Evolutionary conservation across 140 eudicot genomes (phyloP), one percentile per base, ranked within the genome.

Genomic region (Stevia rebaudiana): DNA sequence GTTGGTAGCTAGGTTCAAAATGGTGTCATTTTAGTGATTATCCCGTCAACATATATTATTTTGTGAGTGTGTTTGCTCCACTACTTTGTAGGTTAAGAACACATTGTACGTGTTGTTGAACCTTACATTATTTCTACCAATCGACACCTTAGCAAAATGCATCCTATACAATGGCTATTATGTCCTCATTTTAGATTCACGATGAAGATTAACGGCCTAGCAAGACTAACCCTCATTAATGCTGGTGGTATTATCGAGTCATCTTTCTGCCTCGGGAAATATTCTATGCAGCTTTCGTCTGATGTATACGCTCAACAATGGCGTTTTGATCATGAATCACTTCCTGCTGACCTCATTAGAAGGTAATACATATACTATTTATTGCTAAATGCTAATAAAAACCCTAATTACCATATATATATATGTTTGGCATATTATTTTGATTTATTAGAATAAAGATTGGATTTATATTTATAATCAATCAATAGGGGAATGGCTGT

Each of bases 171-270:
- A 22, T 17, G 72, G 23, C 41, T 67, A 41, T 18, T 87, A 37
- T 49, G 68, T 23, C 95, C 95, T 43, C 91, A 87, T 71, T 63
- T 81, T 25, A 82, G 88, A 11, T 85, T 80, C 75, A 83, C 87
- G 0, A 78, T 86, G 82, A 74, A 83, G 47, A 77, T 83, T 36
- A 83, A 86, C 35, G 80, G 88, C 25, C 43, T 86, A 18, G 95
- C 90, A 43, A 69, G 95, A 43, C 36, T n/a, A 9, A 51, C 78
- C 43, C 74, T 81, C 67, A 46, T 86, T 31, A 83, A 81, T 31
- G 82, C 87, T 1, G 73, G 51, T 23, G 95, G 90, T 11, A 53
- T 74, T 13, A 76, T 83, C 1, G 90, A 86, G 63, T 36, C 70
- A 3, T 28, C 57, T 0, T 74, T 86, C n/a, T 69, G 76, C 47